A percentile compares a stretch with the other conserved stretches of the same genome.
These are phyloP conservation scores for Rhodomyrtus tomentosa DNA, from an alignment of 345 rosid species.

Conservation along the genomic window DNA sequence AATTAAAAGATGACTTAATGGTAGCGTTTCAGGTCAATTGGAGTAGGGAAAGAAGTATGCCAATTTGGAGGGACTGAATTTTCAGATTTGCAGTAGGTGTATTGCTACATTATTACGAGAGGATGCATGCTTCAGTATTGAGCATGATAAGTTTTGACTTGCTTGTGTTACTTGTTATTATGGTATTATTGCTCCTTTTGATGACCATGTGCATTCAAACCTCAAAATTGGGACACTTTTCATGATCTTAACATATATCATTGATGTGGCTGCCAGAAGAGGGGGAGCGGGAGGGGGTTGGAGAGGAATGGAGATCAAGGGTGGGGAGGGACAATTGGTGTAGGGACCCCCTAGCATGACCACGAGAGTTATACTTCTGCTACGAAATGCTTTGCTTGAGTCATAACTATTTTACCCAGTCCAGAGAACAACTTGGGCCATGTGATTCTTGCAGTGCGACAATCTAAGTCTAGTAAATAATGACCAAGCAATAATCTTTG, in stretches of 20 bases:
- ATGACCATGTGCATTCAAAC: neutral
- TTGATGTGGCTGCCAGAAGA: neutral
- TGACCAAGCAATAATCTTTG: neutral
- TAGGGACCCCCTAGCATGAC: neutral
- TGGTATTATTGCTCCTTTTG: neutral
- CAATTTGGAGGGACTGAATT: neutral
- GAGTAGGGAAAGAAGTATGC: neutral
- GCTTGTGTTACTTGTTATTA: neutral
- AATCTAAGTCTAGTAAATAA: neutral
- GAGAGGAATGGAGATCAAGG: neutral
- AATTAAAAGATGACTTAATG: neutral
- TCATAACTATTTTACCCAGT: neutral
- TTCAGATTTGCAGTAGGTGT: neutral
- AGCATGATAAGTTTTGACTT: neutral
- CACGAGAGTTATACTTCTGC: neutral
- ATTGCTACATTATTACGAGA: neutral
- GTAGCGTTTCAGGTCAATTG: neutral
- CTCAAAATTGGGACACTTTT: neutral
- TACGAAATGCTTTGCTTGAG: neutral
- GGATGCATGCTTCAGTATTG: neutral
- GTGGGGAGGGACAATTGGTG: neutral
- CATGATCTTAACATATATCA: neutral
- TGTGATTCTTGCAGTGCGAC: neutral
- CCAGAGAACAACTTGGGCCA: neutral
- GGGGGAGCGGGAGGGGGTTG: no score